Evolutionary conservation across 1,139 yeast genomes (phyloP).

Genomic region (Yamadazyma sp.): DNA sequence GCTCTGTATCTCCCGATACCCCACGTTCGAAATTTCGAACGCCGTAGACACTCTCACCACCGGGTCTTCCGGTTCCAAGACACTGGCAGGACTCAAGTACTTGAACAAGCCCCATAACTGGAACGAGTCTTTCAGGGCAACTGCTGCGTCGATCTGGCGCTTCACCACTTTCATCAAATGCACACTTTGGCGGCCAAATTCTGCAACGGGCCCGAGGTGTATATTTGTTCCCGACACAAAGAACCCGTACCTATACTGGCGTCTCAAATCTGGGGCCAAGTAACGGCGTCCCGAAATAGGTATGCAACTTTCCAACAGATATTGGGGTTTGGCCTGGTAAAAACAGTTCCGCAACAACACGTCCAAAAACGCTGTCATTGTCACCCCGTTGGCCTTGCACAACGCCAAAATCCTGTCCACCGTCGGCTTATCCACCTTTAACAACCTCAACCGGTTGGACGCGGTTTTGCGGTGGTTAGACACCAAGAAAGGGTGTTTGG

Average conservation of each 20-base stretch:
- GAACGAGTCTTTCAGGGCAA: constrained; percentile 18
- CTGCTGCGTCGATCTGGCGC: constrained; percentile 8
- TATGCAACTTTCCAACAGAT: constrained; percentile 10
- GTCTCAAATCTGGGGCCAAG: constrained; percentile 17
- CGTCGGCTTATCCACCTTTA: constrained; percentile 16
- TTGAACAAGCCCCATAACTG: constrained; percentile 21
- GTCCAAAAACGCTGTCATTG: constrained; percentile 29
- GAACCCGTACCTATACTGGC: constrained; percentile 19
- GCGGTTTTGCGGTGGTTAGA: constrained; percentile 12
- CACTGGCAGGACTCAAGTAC: constrained; percentile 15
- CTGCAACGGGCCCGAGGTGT: constrained; percentile 15
- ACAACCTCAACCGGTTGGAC: constrained; percentile 15
- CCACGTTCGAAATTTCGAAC: constrained; percentile 31
- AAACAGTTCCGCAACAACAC: constrained; percentile 20
- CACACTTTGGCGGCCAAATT: constrained; percentile 7
- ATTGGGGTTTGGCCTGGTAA: constrained; percentile 19
- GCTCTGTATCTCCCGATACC: constrained; percentile 13
- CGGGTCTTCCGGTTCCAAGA: constrained; percentile 9
- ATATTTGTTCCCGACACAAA: constrained; percentile 17
- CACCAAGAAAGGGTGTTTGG: constrained; percentile 18
- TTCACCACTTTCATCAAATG: constrained; percentile 8
- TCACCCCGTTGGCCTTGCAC: constrained; percentile 18
- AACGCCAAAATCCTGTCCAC: constrained; percentile 12
- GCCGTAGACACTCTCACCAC: constrained; percentile 15
- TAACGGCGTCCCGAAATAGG: constrained; percentile 27